These are phyloP conservation scores for Carnegiea gigantea DNA, from an alignment of 179 eudicot genomes.

Conservation along the genomic window DNA sequence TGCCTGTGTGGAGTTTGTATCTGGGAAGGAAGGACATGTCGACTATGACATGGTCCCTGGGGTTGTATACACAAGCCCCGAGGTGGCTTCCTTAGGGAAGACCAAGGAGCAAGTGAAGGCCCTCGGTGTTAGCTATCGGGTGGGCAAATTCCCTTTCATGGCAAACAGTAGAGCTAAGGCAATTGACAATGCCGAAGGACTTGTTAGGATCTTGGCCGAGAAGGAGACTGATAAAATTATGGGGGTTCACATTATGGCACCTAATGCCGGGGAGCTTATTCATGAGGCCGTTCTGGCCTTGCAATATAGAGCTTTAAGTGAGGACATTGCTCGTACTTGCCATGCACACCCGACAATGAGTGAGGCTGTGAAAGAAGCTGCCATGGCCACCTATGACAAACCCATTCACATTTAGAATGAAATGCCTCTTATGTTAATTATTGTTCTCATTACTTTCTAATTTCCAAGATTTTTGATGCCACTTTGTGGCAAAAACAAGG, in stretches of 20 bases:
- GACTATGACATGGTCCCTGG: conserved; percentile 96
- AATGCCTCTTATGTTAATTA: neutral
- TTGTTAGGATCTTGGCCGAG: conserved; percentile 85
- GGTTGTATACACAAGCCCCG: conserved; percentile 84
- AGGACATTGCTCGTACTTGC: conserved; percentile 96
- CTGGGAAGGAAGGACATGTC: conserved; percentile 90
- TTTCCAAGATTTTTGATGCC: conserved; percentile 22
- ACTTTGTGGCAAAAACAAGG: conserved; percentile 20
- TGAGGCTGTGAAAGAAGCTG: conserved; percentile 93
- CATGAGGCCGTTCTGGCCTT: conserved; percentile 85
- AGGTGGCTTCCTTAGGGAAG: conserved; percentile 91
- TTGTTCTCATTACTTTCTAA: conserved; percentile 15
- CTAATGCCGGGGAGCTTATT: conserved; percentile 94
- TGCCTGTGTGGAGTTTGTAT: conserved; percentile 89
- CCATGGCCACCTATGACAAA: conserved; percentile 97
- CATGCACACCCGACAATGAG: conserved; percentile 99
- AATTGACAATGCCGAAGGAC: conserved; percentile 93
- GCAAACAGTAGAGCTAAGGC: conserved; percentile 98
- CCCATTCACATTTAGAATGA: conserved; percentile 75
- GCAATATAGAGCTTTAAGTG: conserved; percentile 86
- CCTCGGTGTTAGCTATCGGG: conserved; percentile 65
- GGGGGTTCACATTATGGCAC: conserved; percentile 94
- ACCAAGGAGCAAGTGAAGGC: conserved; percentile 92
- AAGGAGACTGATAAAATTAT: conserved; percentile 84
- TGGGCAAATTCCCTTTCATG: conserved; percentile 89